phyloP scores from a whole-genome alignment of 2,329 filamentous ascomycete genomes.

The Lecanoromycetidae sp. region DNA sequence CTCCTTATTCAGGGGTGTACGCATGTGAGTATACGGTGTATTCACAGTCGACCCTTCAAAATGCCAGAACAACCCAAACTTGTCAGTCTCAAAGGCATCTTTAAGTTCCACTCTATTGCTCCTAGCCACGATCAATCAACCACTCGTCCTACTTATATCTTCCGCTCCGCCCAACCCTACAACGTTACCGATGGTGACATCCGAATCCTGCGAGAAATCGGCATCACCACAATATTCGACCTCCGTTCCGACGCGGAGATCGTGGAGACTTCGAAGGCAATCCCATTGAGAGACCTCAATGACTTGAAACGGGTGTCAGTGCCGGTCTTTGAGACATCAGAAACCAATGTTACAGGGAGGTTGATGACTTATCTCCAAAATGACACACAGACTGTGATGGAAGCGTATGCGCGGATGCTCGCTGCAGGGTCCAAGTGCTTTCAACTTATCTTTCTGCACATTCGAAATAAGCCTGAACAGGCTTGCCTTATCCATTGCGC shows the following conservation, averaged over 20 bases:
- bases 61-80: neutral
- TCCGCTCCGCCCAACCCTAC: neutral
- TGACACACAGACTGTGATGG: slow-evolving; percentile 48
- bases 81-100: slow-evolving; percentile 15
- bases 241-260: slow-evolving; percentile 45
- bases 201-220: slow-evolving; percentile 28
- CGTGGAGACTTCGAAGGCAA: slow-evolving; percentile 25
- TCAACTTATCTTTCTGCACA: slow-evolving; percentile 46
- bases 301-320: slow-evolving; percentile 46
- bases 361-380: slow-evolving; percentile 49
- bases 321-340: slow-evolving; percentile 45
- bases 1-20: too few species aligned
- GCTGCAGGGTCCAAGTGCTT: slow-evolving; percentile 48
- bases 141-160: neutral
- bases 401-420: slow-evolving; percentile 56
- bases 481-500: slow-evolving; percentile 61
- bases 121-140: neutral
- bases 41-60: too few species aligned
- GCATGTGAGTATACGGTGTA: too few species aligned
- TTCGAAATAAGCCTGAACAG: slow-evolving; percentile 34
- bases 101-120: neutral
- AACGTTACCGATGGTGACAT: neutral
- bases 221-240: slow-evolving; percentile 55
- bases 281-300: slow-evolving; percentile 35
- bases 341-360: slow-evolving; percentile 26